These are phyloP conservation scores for Penicillium sp. DNA, from an alignment of 2,329 filamentous ascomycete species.

Conservation along the genomic window DNA sequence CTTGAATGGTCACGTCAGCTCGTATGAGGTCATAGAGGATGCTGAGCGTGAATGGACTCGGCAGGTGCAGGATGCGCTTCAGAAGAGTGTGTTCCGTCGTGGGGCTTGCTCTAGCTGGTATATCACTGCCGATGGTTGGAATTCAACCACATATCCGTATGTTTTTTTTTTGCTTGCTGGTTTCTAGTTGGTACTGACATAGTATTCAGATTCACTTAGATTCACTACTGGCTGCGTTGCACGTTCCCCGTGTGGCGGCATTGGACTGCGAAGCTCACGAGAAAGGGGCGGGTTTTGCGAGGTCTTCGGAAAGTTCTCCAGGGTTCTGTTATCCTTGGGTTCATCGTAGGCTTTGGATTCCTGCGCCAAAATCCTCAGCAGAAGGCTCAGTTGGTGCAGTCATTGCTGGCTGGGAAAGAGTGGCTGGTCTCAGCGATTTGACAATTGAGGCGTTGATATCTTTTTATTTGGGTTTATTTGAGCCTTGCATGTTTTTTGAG, in stretches of 20 bases:
- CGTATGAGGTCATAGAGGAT: conserved; percentile 50
- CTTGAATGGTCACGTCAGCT: conserved; percentile 44
- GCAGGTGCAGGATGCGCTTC: conserved; percentile 48
- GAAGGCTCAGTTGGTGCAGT: conserved; percentile 6
- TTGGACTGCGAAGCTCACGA: conserved; percentile 53
- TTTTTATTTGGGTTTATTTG: neutral
- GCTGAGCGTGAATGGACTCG: conserved; percentile 49
- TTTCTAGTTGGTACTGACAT: conserved; percentile 12
- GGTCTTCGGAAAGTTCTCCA: conserved; percentile 19
- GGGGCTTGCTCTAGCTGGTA: conserved; percentile 54
- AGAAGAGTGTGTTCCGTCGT: conserved; percentile 48
- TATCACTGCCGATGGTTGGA: conserved; percentile 48
- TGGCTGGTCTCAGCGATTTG: conserved; percentile 11
- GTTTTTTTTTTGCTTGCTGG: conserved; percentile 8
- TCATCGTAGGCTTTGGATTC: conserved; percentile 19
- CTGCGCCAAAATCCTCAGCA: conserved; percentile 13
- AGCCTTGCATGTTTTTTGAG: neutral
- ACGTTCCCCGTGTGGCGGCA: conserved; percentile 55
- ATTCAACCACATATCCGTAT: conserved; percentile 49
- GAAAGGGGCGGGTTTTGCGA: conserved; percentile 44
- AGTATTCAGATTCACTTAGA: conserved; percentile 46
- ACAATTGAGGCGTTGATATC: neutral
- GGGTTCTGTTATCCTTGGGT: conserved; percentile 18
- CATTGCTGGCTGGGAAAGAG: conserved; percentile 11
- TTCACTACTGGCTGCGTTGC: conserved; percentile 52